Percentiles rank a stretch among this genome's conserved stretches.
Evolutionary conservation across 164 flowering plant species (phyloP).

Genomic region (Tetracentron sinense): DNA sequence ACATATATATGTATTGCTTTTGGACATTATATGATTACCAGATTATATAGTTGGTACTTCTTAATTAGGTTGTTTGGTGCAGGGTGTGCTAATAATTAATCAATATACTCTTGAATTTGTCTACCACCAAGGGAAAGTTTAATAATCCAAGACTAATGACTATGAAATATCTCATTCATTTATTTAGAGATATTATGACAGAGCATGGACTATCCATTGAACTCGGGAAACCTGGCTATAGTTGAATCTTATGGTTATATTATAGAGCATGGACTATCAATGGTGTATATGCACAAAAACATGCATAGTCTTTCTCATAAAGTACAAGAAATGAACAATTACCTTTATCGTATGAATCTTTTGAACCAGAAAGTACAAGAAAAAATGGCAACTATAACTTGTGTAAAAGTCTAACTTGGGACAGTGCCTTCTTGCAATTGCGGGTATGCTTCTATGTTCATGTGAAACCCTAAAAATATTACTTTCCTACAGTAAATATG

Average conservation of each 20-base stretch:
- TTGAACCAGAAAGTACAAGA: conserved; percentile 32
- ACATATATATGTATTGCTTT: too few relatives aligned
- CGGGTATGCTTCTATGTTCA: conserved; percentile 38
- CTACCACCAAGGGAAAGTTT: not conserved
- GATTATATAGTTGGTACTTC: not conserved
- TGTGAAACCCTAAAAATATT: not conserved
- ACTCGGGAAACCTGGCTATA: not conserved
- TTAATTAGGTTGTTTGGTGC: not conserved
- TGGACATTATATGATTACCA: too few relatives aligned
- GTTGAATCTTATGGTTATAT: not conserved
- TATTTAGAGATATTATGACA: not conserved
- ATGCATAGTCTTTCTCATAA: too few relatives aligned
- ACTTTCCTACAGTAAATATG: not conserved
- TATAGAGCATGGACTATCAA: too few relatives aligned
- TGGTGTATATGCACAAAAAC: not conserved
- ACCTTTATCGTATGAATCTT: conserved; percentile 29
- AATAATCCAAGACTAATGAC: not conserved
- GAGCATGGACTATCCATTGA: not conserved
- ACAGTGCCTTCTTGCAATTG: conserved; percentile 84
- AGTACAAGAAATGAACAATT: conserved; percentile 21
- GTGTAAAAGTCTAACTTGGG: conserved; percentile 99
- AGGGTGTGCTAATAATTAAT: not conserved
- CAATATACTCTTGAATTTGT: not conserved
- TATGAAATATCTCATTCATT: too few relatives aligned
- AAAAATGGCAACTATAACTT: conserved; percentile 59